A percentile compares a stretch with the other conserved stretches of the same genome.
These are phyloP conservation scores for Cercospora beticola DNA, from an alignment of 2,329 filamentous ascomycete genomes.

Conservation along the genomic window DNA sequence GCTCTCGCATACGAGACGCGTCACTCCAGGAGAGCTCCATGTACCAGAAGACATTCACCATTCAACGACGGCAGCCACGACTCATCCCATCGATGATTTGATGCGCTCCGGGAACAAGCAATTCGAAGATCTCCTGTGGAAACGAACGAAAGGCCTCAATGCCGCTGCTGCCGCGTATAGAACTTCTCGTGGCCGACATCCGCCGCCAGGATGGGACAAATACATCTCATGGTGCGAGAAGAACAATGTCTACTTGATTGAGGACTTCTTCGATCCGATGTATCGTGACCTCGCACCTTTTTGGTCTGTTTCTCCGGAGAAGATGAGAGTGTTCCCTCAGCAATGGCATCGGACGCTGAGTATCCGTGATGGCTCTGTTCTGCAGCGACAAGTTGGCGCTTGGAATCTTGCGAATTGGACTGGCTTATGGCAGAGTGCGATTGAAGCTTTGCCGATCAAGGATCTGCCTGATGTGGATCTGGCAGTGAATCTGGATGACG, in stretches of 20 bases:
- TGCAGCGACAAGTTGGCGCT: background rate
- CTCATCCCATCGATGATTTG: background rate
- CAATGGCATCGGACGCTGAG: background rate
- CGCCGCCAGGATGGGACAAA: slow-evolving; percentile 24
- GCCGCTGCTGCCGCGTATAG: background rate
- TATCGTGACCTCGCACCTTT: slow-evolving; percentile 49
- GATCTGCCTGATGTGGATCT: slow-evolving; percentile 26
- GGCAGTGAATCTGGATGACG: slow-evolving; percentile 44
- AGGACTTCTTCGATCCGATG: slow-evolving; percentile 51
- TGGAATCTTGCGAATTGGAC: background rate
- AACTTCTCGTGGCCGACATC: slow-evolving; percentile 2
- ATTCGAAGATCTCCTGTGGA: background rate
- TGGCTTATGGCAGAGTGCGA: background rate
- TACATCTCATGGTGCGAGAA: slow-evolving; percentile 38
- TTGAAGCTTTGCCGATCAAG: background rate
- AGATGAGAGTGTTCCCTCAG: slow-evolving; percentile 34
- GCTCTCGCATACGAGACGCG: background rate
- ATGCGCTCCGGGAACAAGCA: background rate
- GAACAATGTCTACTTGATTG: slow-evolving; percentile 42
- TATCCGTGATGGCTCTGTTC: background rate
- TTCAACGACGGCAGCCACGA: background rate
- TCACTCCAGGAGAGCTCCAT: background rate
- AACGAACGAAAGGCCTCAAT: background rate
- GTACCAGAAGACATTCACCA: background rate
- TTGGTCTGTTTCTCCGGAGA: slow-evolving; percentile 43